Base-by-base conservation (phyloP, 2,329 filamentous ascomycete genomes). In the Colletotrichum liriopes region DNA sequence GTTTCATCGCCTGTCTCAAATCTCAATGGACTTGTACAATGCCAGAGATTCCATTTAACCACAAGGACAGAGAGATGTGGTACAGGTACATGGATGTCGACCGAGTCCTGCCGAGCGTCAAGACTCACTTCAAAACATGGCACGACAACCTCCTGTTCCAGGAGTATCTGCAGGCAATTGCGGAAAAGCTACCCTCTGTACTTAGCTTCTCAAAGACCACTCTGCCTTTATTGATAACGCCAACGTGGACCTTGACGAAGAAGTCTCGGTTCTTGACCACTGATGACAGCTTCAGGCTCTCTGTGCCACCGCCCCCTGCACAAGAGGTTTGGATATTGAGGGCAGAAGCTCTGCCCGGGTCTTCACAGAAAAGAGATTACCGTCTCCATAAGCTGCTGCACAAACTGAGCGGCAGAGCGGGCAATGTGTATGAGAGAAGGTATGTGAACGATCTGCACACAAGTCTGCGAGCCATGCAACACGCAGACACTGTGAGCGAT, bases 1-100 rank as follows among this genome's bases (percentile, higher is more conserved):
- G 74, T 77, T 92, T 39, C 12, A 11, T 39, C 8, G 37, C 5
- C 2, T 39, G 37, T 14, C 9, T 39, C 12, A 11, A 4, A 11
- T 35, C 51, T 9, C 51, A 54, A 18, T 54, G 51, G 51, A 0
- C 26, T 20, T 54, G 51, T 11, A 18, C 14, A 9, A 18, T 20
- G 8, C 51, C 51, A 26, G 14, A 18, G 11, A 26, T 54, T 3
- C 29, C 51, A 2, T 8, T 14, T 11, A 18, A 7, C 26, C 32
- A 54, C 29, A 18, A 20, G 18, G 18, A 54, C 7, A 35, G 5
- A 9, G 11, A 35, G 11, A n/a, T 39, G 9, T 66, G 64, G 54
- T 1, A 29, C 5, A 18, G 3, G 3, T 65, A 65, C 18, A 3
- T 65, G 37, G 12, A 26, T 2, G 23, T 55, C 0, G 37, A 5